These are phyloP conservation scores for Macroventuria anomochaeta DNA, from an alignment of 2,329 filamentous ascomycete genomes.

Conservation along the genomic window DNA sequence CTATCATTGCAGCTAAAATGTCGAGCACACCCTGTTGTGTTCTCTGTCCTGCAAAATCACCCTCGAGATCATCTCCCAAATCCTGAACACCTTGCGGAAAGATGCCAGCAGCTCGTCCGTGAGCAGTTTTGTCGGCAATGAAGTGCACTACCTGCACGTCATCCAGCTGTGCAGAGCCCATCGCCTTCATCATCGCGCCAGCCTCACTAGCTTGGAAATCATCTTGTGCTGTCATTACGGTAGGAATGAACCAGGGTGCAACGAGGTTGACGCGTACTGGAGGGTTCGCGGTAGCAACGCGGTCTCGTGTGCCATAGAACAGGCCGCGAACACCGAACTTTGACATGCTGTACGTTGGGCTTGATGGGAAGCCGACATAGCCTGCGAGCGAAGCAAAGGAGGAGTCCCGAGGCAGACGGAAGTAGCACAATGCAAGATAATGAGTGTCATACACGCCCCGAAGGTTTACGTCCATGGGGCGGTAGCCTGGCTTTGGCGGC, in stretches of 20 bases:
- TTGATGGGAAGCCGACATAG: slow-evolving; percentile 32
- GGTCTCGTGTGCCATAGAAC: slow-evolving; percentile 31
- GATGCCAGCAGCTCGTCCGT: slow-evolving; percentile 27
- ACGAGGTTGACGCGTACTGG: slow-evolving; percentile 35
- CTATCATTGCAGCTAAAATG: background rate
- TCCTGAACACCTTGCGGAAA: slow-evolving; percentile 27
- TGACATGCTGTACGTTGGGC: slow-evolving; percentile 34
- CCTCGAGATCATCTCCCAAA: slow-evolving; percentile 32
- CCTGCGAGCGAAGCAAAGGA: slow-evolving; percentile 32
- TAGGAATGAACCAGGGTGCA: slow-evolving; percentile 38
- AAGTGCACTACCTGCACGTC: slow-evolving; percentile 30
- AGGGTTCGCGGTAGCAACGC: slow-evolving; percentile 15
- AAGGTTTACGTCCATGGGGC: slow-evolving; percentile 31
- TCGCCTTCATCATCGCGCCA: slow-evolving; percentile 15
- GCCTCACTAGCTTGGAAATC: slow-evolving; percentile 21
- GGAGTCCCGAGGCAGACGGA: slow-evolving; percentile 27
- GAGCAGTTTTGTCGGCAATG: slow-evolving; percentile 19
- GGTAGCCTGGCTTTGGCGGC: slow-evolving; percentile 26
- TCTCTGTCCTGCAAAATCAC: slow-evolving; percentile 10
- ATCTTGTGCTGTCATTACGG: slow-evolving; percentile 23
- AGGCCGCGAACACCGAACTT: slow-evolving; percentile 40
- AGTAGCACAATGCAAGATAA: slow-evolving; percentile 37
- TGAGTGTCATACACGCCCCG: slow-evolving; percentile 32
- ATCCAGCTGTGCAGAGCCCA: slow-evolving; percentile 31
- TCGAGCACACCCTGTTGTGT: slow-evolving; percentile 7